Base-by-base conservation (phyloP, 495 filamentous ascomycete genomes). In the Lasiosphaeris hirsuta region DNA sequence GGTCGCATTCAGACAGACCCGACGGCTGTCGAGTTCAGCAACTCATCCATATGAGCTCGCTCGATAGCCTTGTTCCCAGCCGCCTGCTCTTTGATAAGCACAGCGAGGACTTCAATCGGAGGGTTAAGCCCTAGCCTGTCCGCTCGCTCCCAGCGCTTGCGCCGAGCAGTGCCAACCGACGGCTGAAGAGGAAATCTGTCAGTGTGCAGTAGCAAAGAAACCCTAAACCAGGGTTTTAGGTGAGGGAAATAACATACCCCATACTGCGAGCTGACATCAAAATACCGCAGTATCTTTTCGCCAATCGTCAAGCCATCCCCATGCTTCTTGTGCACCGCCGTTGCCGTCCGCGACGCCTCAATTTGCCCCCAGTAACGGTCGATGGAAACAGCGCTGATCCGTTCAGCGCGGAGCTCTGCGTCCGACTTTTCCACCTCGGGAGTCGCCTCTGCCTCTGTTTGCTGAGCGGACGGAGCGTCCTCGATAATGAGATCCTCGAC, bases 111-210 rank as follows among this genome's bases (percentile, higher is more conserved):
- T 70, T 97, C 92, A 35, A 96, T 78, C 0, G 95, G 94, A 0
- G 95, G 95, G 38, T 89, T 81, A 47, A 99, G 72, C 1, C 87
- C 86, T 44, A 99, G 72, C 44, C 73, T 75, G 42, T 96, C 75
- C 2, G 95, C 95, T 9, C 95, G 81, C 63, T 88, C 83, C 95
- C 95, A 99, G 0, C 95, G 87, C 71, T 88, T 89, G 49, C 87
- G 63, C 8, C 95, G 82, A 10, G 84, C 72, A 19, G 95, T 91
- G 1, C 95, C 95, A 51, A 96, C 87, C 66, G 89, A 95, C 1
- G 94, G 95, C 90, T 96, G 54, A 0, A 41, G 30, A 34, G 10
- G 6, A 8, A 39, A 1, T 18, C 61, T 39, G 23, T 30, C 23
- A 66, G 59, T 59, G 51, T 64, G 52, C 57, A 19, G 36, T 38